Evolutionary conservation across 1,284 basidiomycete genomes (phyloP).

Genomic region (Rhodotorula sp.): DNA sequence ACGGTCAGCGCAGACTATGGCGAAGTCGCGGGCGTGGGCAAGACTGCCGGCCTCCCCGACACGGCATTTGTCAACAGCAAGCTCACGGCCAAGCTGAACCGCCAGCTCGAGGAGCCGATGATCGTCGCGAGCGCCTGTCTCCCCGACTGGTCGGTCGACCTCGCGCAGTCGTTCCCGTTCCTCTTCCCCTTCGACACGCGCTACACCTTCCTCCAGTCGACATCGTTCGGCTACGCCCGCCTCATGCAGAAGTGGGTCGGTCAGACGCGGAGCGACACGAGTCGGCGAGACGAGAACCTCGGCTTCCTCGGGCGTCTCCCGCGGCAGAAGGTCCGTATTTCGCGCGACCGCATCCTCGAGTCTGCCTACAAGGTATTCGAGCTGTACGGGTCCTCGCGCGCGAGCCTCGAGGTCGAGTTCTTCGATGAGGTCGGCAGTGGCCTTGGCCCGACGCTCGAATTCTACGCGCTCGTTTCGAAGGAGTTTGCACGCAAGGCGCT

Average conservation of each 20-base stretch:
- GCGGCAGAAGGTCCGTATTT: conserved; percentile 95
- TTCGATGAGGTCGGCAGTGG: conserved; percentile 99
- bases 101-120: conserved; percentile 97
- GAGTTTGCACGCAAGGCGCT: conserved; percentile 86
- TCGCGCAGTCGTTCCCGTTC: conserved; percentile 94
- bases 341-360: conserved; percentile 88
- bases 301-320: conserved; percentile 88
- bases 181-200: conserved; percentile 97
- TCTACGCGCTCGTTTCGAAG: conserved; percentile 89
- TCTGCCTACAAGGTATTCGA: conserved; percentile 94
- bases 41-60: conserved; percentile 57
- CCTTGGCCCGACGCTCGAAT: conserved; percentile 95
- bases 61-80: conserved; percentile 96
- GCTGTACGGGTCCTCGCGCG: conserved; percentile 84
- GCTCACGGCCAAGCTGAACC: conserved; percentile 93
- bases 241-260: conserved; percentile 61
- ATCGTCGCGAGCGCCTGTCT: conserved; percentile 95
- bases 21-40: conserved; percentile 17
- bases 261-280: conserved; percentile 42
- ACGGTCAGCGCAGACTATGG: conserved; percentile 66
- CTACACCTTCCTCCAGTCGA: conserved; percentile 94
- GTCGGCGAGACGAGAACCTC: conserved; percentile 82
- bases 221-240: conserved; percentile 94
- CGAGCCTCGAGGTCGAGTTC: conserved; percentile 78
- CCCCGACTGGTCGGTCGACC: conserved; percentile 92